phyloP scores from a whole-genome alignment of 1,284 basidiomycete genomes.

The Testicularia cyperi region DNA sequence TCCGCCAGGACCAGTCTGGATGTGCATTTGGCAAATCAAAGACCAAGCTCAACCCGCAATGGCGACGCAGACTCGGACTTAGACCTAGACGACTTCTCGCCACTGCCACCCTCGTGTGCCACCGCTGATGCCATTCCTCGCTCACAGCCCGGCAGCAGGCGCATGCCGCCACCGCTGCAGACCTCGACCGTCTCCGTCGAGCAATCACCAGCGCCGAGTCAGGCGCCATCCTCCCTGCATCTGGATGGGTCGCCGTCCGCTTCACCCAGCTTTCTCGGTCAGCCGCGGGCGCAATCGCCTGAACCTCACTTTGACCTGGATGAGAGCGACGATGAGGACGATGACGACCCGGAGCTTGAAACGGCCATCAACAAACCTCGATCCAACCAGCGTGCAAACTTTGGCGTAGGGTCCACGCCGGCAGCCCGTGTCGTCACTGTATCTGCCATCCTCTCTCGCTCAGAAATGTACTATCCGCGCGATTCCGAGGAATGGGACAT shows the following conservation, averaged over 20 bases:
- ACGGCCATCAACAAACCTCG: too few species aligned
- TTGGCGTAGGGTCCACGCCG: background rate
- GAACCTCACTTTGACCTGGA: background rate
- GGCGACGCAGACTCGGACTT: too few species aligned
- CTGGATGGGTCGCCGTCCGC: slow-evolving; percentile 18
- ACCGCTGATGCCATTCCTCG: too few species aligned
- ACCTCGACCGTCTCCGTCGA: too few species aligned
- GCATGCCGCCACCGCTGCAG: too few species aligned
- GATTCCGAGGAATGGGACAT: slow-evolving; percentile 20
- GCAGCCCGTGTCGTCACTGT: slow-evolving; percentile 45
- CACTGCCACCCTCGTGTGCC: slow-evolving; percentile 30
- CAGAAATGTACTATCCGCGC: slow-evolving; percentile 34
- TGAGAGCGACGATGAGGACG: too few species aligned
- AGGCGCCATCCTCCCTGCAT: slow-evolving; percentile 17
- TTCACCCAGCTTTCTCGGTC: slow-evolving; percentile 2
- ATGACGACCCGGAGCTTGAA: too few species aligned
- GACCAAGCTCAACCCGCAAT: too few species aligned
- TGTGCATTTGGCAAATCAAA: background rate
- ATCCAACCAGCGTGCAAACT: too few species aligned
- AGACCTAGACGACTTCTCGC: slow-evolving; percentile 31
- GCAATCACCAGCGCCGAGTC: slow-evolving; percentile 15
- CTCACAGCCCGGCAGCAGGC: too few species aligned
- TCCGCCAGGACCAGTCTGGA: background rate
- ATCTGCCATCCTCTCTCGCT: slow-evolving; percentile 50
- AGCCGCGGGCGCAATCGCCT: background rate